Evolutionary conservation across 2,329 filamentous ascomycete species (phyloP).

Genomic region (Talaromyces islandicus): DNA sequence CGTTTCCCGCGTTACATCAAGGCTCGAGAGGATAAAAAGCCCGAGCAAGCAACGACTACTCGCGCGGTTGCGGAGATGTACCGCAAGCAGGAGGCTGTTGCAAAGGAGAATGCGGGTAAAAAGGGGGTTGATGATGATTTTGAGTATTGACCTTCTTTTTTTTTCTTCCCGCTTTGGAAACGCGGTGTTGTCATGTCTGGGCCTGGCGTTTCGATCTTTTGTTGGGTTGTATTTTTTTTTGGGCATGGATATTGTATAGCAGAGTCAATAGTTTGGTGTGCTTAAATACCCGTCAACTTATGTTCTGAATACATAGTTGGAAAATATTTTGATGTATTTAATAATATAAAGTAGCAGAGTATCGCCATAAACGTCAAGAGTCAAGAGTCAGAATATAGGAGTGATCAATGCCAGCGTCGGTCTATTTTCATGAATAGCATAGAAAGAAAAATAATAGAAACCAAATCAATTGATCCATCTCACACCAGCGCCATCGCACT

Average conservation of each 20-base stretch:
- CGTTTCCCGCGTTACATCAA: constrained; percentile 92
- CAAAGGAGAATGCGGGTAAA: constrained; percentile 77
- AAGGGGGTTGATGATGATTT: constrained; percentile 94
- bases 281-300: not conserved
- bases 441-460: not conserved
- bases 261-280: not conserved
- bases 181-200: not conserved
- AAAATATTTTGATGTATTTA: not conserved
- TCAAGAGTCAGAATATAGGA: no score
- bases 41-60: constrained; percentile 78
- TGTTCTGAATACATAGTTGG: not conserved
- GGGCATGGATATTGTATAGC: not conserved
- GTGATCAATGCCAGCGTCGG: no score
- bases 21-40: constrained; percentile 89
- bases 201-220: not conserved
- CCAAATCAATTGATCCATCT: not conserved
- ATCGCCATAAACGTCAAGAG: not conserved
- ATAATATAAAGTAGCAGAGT: not conserved
- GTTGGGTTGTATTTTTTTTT: not conserved
- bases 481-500: not conserved
- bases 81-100: constrained; percentile 82
- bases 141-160: constrained; percentile 68
- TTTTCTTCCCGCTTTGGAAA: not conserved
- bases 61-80: constrained; percentile 96
- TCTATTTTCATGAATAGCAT: not conserved